Conservation (phyloP, 148 eudicot genomes). For the Suaeda aralocaspica region DNA sequence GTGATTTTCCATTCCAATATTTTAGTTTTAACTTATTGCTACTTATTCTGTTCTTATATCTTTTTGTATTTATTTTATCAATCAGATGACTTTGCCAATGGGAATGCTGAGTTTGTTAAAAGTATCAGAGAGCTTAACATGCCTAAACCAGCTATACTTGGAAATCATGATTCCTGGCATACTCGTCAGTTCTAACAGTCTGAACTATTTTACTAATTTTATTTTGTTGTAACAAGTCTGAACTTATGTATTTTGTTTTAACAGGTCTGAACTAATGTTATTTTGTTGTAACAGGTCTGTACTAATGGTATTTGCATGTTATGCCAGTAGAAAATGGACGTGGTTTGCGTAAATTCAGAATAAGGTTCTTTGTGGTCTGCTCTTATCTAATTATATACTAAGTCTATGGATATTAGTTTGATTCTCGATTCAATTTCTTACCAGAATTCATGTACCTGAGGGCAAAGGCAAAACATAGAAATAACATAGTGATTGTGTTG, state of each 20-base stretch:
- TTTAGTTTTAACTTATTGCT: not conserved
- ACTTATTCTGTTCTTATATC: not conserved
- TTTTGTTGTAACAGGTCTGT: too few relatives aligned
- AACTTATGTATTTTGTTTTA: too few relatives aligned
- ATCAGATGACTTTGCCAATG: slow-evolving; percentile 91
- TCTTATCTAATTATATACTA: not conserved
- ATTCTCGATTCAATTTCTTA: not conserved
- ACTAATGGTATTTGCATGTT: slow-evolving; percentile 71
- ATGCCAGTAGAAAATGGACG: slow-evolving; percentile 61
- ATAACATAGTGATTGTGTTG: slow-evolving; percentile 57
- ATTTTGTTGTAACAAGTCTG: too few relatives aligned
- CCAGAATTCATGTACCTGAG: slow-evolving; percentile 35
- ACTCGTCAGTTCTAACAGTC: slow-evolving; percentile 56
- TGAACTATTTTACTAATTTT: too few relatives aligned
- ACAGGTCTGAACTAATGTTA: too few relatives aligned
- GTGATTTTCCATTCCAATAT: not conserved
- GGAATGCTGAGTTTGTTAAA: slow-evolving; percentile 74
- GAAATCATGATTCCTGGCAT: slow-evolving; percentile 85
- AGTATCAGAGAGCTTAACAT: slow-evolving; percentile 57
- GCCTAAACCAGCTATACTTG: slow-evolving; percentile 78
- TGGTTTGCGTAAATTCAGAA: slow-evolving; percentile 48
- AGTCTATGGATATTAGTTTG: not conserved
- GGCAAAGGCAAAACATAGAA: slow-evolving; percentile 56
- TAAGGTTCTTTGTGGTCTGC: slow-evolving; percentile 34
- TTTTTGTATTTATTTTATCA: not conserved